Percentiles rank a stretch among this genome's conserved stretches.
phyloP scores from a whole-genome alignment of 2,329 filamentous ascomycete genomes.

The Cryphonectria carpinicola region DNA sequence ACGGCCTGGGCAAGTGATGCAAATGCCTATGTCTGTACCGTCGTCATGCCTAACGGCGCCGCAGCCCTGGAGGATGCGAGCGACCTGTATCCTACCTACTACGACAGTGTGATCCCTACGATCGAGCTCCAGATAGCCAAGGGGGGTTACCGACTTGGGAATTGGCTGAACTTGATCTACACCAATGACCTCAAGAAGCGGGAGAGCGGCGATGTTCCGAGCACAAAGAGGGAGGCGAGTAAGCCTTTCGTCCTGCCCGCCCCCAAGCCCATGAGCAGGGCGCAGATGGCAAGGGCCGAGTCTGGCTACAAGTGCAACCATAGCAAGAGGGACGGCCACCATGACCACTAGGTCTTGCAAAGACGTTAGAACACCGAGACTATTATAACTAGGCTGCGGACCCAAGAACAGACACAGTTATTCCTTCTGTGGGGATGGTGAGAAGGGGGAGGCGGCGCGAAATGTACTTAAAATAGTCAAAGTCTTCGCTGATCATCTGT shows the following conservation, averaged over 20 bases:
- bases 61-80: conserved; percentile 40
- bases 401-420: not conserved
- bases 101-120: conserved; percentile 43
- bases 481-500: conserved; percentile 22
- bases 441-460: not conserved
- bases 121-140: conserved; percentile 51
- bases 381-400: not conserved
- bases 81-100: conserved; percentile 49
- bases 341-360: not conserved
- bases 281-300: conserved; percentile 36
- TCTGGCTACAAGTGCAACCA: conserved; percentile 29
- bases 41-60: conserved; percentile 46
- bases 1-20: conserved; percentile 48
- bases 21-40: conserved; percentile 46
- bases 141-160: conserved; percentile 42
- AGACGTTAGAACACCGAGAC: not conserved
- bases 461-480: not conserved
- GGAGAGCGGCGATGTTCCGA: conserved; percentile 12
- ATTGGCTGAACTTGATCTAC: conserved; percentile 39
- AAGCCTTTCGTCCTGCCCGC: conserved; percentile 32
- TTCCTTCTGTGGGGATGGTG: not conserved
- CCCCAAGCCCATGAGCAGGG: conserved; percentile 33
- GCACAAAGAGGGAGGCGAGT: conserved; percentile 9
- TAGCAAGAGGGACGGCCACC: conserved; percentile 19
- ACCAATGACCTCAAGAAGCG: conserved; percentile 30